Evolutionary conservation across 495 filamentous ascomycete species (phyloP).

Genomic region (Parathielavia appendiculata): DNA sequence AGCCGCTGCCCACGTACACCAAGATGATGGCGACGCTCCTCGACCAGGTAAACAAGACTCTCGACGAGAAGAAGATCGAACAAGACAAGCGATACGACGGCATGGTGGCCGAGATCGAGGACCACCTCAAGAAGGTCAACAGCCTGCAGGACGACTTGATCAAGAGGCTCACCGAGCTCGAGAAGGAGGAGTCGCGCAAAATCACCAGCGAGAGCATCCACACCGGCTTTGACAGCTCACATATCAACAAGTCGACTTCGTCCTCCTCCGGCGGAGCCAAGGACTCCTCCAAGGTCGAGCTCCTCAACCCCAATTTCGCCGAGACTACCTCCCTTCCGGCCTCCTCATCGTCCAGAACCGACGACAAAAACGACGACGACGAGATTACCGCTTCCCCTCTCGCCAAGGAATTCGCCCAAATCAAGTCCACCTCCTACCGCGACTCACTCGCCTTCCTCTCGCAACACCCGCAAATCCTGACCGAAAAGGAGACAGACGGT

Average conservation of each 20-base stretch:
- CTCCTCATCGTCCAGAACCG: neutral
- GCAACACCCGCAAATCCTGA: conserved; percentile 66
- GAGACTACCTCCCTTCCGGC: conserved; percentile 22
- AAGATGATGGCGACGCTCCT: conserved; percentile 92
- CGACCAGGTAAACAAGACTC: conserved; percentile 88
- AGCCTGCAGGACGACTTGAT: conserved; percentile 69
- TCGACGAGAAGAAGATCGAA: conserved; percentile 58
- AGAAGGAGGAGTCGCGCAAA: conserved; percentile 80
- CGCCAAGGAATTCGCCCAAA: conserved; percentile 73
- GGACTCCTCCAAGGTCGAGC: conserved; percentile 57
- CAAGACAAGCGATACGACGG: conserved; percentile 59
- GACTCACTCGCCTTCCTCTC: conserved; percentile 69
- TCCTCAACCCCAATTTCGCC: conserved; percentile 66
- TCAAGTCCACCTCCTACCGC: conserved; percentile 70
- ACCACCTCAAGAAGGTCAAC: conserved; percentile 70
- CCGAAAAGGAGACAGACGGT: conserved; percentile 86
- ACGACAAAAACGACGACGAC: conserved; percentile 57
- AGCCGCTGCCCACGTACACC: conserved; percentile 73
- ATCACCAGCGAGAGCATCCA: conserved; percentile 92
- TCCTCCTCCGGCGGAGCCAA: conserved; percentile 32
- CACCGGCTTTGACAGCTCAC: conserved; percentile 83
- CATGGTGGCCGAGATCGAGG: conserved; percentile 69
- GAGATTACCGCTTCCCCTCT: conserved; percentile 67
- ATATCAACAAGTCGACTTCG: conserved; percentile 57
- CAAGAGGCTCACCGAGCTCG: conserved; percentile 68